Evolutionary conservation across 331 rosid species (phyloP).

Genomic region (Ulmus americana): DNA sequence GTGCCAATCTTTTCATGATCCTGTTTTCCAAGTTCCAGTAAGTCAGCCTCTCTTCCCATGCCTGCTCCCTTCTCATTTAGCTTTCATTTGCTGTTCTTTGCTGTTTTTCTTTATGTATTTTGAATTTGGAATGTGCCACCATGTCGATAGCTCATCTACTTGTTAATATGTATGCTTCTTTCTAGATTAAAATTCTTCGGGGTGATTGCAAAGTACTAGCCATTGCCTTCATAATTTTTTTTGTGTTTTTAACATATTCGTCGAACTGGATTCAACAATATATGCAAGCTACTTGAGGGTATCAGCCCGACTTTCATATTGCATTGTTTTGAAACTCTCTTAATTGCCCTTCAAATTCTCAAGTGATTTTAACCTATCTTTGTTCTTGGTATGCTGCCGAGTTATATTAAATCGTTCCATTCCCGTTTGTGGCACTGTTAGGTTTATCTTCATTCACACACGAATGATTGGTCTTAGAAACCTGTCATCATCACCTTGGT

Average conservation of each 20-base stretch:
- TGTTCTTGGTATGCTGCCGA: neutral
- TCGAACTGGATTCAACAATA: neutral
- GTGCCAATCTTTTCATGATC: conserved; percentile 69
- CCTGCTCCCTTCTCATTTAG: neutral
- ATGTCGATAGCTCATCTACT: neutral
- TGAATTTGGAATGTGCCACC: neutral
- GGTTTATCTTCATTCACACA: neutral
- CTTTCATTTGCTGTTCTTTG: neutral
- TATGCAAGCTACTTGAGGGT: neutral
- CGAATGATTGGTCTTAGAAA: neutral
- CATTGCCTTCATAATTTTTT: neutral
- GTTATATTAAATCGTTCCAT: neutral
- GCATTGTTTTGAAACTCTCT: neutral
- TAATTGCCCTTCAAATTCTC: neutral
- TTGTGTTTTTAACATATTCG: neutral
- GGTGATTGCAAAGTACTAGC: neutral
- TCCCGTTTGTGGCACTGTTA: neutral
- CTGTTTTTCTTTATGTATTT: neutral
- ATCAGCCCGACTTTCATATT: neutral
- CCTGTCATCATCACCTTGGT: neutral
- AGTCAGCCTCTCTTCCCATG: conserved; percentile 23
- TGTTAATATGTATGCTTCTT: neutral
- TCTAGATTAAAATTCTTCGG: neutral
- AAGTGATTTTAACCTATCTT: neutral
- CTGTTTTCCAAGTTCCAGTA: conserved; percentile 59